phyloP scores from a whole-genome alignment of 2,329 filamentous ascomycete genomes.

The Chaetothyriales sp. region DNA sequence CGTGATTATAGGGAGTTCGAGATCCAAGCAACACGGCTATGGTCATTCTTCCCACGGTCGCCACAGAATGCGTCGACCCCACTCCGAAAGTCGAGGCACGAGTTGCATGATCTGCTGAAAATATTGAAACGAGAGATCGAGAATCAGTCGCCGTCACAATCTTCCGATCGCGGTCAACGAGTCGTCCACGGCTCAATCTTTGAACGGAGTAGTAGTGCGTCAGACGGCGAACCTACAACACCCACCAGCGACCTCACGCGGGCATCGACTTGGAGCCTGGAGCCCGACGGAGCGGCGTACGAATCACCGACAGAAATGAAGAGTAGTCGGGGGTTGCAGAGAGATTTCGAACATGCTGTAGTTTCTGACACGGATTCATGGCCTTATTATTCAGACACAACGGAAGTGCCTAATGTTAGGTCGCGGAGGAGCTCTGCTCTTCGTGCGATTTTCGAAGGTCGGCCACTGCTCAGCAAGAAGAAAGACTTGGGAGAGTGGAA shows the following conservation, averaged over 20 bases:
- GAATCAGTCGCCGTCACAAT: constrained; percentile 28
- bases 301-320: constrained; percentile 13
- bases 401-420: constrained; percentile 14
- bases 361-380: constrained; percentile 6
- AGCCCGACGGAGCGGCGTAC: constrained; percentile 8
- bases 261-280: constrained; percentile 17
- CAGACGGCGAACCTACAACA: constrained; percentile 24
- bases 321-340: constrained; percentile 5
- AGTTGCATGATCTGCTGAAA: constrained; percentile 23
- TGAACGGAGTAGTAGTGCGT: constrained; percentile 31
- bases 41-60: constrained; percentile 27
- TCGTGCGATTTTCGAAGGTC: constrained; percentile 15
- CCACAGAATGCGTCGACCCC: constrained; percentile 18
- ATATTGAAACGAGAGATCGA: constrained; percentile 31
- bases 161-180: constrained; percentile 22
- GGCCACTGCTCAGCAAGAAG: constrained; percentile 2
- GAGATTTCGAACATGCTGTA: constrained; percentile 1
- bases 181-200: constrained; percentile 28
- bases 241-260: constrained; percentile 11
- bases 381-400: constrained; percentile 9
- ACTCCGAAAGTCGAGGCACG: constrained; percentile 25
- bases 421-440: constrained; percentile 7
- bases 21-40: constrained; percentile 30
- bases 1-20: constrained; percentile 37
- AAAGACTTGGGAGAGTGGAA: constrained; percentile 20